phyloP scores from a whole-genome alignment of 805 yeast genomes.

The Monosporozyma unispora region DNA sequence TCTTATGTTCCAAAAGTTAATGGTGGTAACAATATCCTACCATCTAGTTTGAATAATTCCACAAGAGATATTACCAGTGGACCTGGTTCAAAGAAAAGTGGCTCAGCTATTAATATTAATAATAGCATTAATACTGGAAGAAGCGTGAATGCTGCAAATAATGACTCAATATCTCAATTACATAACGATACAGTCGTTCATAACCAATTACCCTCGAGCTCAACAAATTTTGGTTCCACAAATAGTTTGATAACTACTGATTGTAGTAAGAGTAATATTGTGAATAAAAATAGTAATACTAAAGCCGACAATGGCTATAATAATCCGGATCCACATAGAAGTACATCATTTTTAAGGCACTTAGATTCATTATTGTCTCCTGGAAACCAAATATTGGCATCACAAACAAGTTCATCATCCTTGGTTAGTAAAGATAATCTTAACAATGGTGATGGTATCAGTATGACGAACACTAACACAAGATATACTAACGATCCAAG shows the following conservation, averaged over 20 bases:
- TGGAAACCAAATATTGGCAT: not conserved
- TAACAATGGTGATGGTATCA: not conserved
- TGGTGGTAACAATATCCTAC: not conserved
- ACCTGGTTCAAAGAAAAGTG: not conserved
- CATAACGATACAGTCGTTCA: constrained; percentile 2
- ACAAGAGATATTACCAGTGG: not conserved
- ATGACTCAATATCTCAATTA: not conserved
- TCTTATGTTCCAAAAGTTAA: constrained; percentile 16
- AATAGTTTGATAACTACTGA: not conserved
- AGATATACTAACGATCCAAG: constrained; percentile 1
- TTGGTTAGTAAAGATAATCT: constrained; percentile 1
- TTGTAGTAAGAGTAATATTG: not conserved
- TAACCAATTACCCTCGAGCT: not conserved
- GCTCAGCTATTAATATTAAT: not conserved
- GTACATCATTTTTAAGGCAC: constrained; percentile 30
- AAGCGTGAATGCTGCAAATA: not conserved
- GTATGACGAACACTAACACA: not conserved
- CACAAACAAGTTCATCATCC: not conserved
- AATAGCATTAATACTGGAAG: not conserved
- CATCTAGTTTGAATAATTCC: not conserved
- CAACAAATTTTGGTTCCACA: not conserved
- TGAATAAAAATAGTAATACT: not conserved
- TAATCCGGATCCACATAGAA: constrained; percentile 8
- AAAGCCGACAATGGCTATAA: too few relatives aligned
- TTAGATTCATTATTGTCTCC: constrained; percentile 27